phyloP scores from a whole-genome alignment of 345 rosid genomes.

The Linum tenue region DNA sequence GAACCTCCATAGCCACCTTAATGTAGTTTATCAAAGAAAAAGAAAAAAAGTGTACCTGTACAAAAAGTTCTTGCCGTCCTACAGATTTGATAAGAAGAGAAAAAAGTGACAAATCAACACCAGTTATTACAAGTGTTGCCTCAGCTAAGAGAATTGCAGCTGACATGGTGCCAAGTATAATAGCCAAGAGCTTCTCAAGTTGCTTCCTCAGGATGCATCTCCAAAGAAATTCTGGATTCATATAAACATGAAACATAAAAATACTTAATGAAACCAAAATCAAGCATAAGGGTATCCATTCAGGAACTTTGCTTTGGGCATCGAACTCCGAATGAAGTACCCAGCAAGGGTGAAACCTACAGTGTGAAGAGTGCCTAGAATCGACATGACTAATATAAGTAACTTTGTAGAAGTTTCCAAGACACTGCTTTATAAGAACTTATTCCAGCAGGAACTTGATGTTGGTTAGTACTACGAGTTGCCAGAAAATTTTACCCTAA shows the following conservation, averaged over 20 bases:
- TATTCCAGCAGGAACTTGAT: not conserved
- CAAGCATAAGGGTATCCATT: not conserved
- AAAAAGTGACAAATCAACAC: slow-evolving; percentile 82
- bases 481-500: not conserved
- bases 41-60: slow-evolving; percentile 45
- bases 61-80: slow-evolving; percentile 58
- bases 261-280: not conserved
- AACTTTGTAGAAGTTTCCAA: not conserved
- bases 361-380: too few relatives aligned
- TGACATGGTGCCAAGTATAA: slow-evolving; percentile 67
- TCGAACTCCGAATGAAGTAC: not conserved
- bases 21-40: not conserved
- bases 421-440: not conserved
- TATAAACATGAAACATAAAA: not conserved
- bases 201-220: slow-evolving; percentile 66
- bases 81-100: slow-evolving; percentile 79
- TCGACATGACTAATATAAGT: not conserved
- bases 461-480: not conserved
- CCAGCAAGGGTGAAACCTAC: not conserved
- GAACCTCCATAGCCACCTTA: not conserved
- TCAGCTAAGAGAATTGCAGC: slow-evolving; percentile 97
- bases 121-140: slow-evolving; percentile 74
- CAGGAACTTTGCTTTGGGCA: not conserved
- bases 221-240: slow-evolving; percentile 76
- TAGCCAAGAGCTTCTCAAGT: slow-evolving; percentile 56